Evolutionary conservation across 345 rosid genomes (phyloP).

Genomic region (Hibiscus syriacus): DNA sequence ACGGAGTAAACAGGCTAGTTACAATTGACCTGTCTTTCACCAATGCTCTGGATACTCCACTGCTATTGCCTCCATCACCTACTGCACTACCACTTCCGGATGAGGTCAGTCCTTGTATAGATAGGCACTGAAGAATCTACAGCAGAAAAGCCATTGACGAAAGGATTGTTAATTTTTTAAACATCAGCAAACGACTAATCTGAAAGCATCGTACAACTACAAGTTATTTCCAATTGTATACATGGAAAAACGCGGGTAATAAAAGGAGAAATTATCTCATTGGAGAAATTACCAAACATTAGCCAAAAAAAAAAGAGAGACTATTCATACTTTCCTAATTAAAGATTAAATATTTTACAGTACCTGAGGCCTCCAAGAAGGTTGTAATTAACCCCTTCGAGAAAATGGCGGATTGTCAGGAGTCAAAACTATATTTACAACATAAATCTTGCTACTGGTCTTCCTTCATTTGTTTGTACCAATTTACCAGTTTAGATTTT

Average conservation of each 20-base stretch:
- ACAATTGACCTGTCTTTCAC: conserved; percentile 70
- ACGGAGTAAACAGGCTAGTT: neutral
- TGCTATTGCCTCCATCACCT: conserved; percentile 73
- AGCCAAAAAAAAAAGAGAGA: neutral
- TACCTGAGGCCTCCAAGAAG: neutral
- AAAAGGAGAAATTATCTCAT: too few relatives aligned
- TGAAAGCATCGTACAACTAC: neutral
- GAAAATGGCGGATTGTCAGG: neutral
- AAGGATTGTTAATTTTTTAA: neutral
- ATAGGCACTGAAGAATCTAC: conserved; percentile 77
- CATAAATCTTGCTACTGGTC: neutral
- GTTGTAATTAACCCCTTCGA: neutral
- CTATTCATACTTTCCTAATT: neutral
- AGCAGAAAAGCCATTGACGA: conserved; percentile 14
- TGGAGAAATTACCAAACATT: neutral
- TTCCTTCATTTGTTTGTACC: neutral
- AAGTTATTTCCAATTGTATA: neutral
- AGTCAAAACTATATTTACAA: conserved; percentile 1
- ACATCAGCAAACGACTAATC: neutral
- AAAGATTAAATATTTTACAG: neutral
- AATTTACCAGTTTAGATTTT: too few relatives aligned
- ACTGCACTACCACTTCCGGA: conserved; percentile 80
- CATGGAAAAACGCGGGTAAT: neutral
- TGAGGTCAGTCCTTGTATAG: conserved; percentile 84
- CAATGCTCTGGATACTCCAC: conserved; percentile 86